Percentiles rank a stretch among this genome's conserved stretches.
phyloP scores from a whole-genome alignment of 1,284 basidiomycete species.

The Pseudomicrostroma phylloplanum region DNA sequence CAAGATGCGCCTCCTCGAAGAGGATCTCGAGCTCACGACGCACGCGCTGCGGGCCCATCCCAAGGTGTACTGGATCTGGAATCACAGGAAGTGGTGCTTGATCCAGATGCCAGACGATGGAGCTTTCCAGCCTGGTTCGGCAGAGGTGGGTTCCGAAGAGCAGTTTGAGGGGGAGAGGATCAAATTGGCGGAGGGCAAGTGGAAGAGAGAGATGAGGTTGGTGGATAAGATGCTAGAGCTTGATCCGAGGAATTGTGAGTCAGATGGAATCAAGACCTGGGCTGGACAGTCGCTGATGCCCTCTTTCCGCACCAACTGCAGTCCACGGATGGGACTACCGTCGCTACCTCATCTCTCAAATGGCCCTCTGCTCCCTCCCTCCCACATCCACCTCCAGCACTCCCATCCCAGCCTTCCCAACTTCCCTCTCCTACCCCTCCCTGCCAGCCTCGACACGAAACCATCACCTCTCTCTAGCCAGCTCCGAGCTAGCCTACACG shows the following conservation, averaged over 20 bases:
- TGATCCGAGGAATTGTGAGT: slow-evolving; percentile 45
- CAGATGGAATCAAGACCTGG: not conserved
- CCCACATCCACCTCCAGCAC: slow-evolving; percentile 15
- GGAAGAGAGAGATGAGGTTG: slow-evolving; percentile 37
- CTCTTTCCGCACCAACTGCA: slow-evolving; percentile 4
- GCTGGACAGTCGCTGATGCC: not conserved
- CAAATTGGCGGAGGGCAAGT: slow-evolving; percentile 19
- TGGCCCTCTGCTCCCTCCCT: slow-evolving; percentile 21
- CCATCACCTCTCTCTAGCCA: slow-evolving; percentile 22
- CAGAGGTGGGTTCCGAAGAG: slow-evolving; percentile 7
- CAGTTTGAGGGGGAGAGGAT: not conserved
- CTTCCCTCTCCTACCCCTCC: not conserved
- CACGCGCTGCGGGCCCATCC: slow-evolving; percentile 44
- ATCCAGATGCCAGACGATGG: slow-evolving; percentile 16
- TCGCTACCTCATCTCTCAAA: slow-evolving; percentile 32
- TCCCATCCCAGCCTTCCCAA: not conserved
- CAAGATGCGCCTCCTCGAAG: slow-evolving; percentile 20
- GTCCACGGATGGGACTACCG: slow-evolving; percentile 48
- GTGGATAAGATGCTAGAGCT: slow-evolving; percentile 47
- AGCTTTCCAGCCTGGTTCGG: not conserved
- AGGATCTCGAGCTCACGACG: slow-evolving; percentile 41
- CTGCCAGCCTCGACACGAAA: not conserved
- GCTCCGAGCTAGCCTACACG: slow-evolving; percentile 54
- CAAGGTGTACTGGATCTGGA: slow-evolving; percentile 51
- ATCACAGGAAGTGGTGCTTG: slow-evolving; percentile 48